Conservation (phyloP, 352 stramenopile genomes). For the Globisporangium barbulae region DNA sequence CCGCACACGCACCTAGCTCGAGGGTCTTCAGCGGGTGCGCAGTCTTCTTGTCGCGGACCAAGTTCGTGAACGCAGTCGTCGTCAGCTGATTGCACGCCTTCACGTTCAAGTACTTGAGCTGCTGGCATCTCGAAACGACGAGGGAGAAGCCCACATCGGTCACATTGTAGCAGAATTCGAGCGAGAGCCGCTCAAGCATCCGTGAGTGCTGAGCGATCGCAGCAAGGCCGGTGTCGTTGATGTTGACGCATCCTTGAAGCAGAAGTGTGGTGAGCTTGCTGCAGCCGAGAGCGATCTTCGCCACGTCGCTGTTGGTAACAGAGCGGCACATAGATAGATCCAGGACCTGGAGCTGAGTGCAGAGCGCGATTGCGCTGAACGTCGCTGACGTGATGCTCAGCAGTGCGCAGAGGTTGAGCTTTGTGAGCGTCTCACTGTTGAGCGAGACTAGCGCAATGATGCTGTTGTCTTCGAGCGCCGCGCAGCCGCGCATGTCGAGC, state of each 20-base stretch:
- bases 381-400: slow-evolving; percentile 40
- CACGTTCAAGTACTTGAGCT: slow-evolving; percentile 74
- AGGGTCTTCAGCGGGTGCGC: slow-evolving; percentile 35
- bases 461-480: slow-evolving; percentile 43
- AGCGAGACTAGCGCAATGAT: slow-evolving; percentile 39
- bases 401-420: slow-evolving; percentile 64
- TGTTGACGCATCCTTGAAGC: slow-evolving; percentile 57
- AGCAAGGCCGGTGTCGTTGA: slow-evolving; percentile 59
- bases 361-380: slow-evolving; percentile 62
- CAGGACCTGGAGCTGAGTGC: slow-evolving; percentile 49
- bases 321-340: slow-evolving; percentile 75
- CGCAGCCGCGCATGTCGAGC: slow-evolving; percentile 56
- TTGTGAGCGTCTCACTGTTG: slow-evolving; percentile 46
- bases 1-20: slow-evolving; percentile 66
- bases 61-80: slow-evolving; percentile 40
- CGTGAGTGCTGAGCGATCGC: slow-evolving; percentile 33
- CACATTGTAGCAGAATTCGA: slow-evolving; percentile 88
- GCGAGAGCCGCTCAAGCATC: slow-evolving; percentile 58
- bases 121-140: slow-evolving; percentile 48
- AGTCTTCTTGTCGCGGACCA: slow-evolving; percentile 32
- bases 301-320: slow-evolving; percentile 55
- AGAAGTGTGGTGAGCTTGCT: slow-evolving; percentile 38
- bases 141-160: slow-evolving; percentile 59
- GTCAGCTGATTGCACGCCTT: slow-evolving; percentile 88
- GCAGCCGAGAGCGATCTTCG: slow-evolving; percentile 40